phyloP scores from a whole-genome alignment of 352 stramenopile species.

The Globisporangium nodosum region DNA sequence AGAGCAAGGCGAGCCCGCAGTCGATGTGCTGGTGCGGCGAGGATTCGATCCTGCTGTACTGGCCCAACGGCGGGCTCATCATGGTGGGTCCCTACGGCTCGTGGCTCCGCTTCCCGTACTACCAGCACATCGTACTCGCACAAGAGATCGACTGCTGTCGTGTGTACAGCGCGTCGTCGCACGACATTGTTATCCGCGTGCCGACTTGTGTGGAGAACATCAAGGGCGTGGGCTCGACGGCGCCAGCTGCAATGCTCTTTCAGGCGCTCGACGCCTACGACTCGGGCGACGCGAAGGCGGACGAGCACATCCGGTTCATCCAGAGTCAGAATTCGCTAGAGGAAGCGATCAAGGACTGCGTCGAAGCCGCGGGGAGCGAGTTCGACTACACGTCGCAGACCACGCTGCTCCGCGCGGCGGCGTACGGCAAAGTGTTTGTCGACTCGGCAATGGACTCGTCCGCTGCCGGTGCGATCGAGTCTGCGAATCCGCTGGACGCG shows the following conservation, averaged over 20 bases:
- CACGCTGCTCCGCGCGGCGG: slow-evolving; percentile 71
- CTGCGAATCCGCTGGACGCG: slow-evolving; percentile 38
- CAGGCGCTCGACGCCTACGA: slow-evolving; percentile 88
- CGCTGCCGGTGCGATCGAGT: slow-evolving; percentile 14
- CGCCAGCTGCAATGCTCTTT: slow-evolving; percentile 86
- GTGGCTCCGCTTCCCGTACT: slow-evolving; percentile 82
- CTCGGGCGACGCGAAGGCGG: slow-evolving; percentile 80
- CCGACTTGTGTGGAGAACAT: slow-evolving; percentile 83
- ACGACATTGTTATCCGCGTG: slow-evolving; percentile 86
- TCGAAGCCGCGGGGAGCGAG: slow-evolving; percentile 80
- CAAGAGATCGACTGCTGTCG: slow-evolving; percentile 71
- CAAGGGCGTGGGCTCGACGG: slow-evolving; percentile 81
- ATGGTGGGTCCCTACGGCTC: slow-evolving; percentile 86
- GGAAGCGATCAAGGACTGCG: slow-evolving; percentile 84
- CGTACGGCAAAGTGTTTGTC: slow-evolving; percentile 89
- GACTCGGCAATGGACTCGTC: slow-evolving; percentile 53
- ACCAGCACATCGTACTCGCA: slow-evolving; percentile 62
- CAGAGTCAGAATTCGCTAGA: slow-evolving; percentile 72
- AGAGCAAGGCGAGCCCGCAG: slow-evolving; percentile 69
- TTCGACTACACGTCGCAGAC: slow-evolving; percentile 84
- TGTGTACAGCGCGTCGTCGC: slow-evolving; percentile 58
- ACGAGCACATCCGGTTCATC: slow-evolving; percentile 89
- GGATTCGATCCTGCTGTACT: slow-evolving; percentile 88
- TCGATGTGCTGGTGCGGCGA: slow-evolving; percentile 88
- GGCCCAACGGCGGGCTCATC: slow-evolving; percentile 70